These are phyloP conservation scores for Eurotiales sp. DNA, from an alignment of 2,329 filamentous ascomycete genomes.

Conservation along the genomic window DNA sequence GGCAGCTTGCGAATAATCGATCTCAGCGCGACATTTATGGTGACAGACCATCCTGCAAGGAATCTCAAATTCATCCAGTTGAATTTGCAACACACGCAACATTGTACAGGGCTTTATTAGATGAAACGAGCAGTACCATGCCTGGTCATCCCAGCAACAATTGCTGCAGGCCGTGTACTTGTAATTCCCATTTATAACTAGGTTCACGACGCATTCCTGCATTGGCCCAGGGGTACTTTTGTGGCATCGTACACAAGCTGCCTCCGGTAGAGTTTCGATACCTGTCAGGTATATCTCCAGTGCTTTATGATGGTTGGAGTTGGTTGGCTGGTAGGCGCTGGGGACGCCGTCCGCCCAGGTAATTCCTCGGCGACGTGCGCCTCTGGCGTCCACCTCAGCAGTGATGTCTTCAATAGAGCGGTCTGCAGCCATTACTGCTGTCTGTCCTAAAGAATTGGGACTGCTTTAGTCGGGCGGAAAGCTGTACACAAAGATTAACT, in stretches of 20 bases:
- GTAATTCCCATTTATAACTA: not conserved
- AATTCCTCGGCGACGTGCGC: not conserved
- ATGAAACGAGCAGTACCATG: not conserved
- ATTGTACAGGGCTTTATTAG: not conserved
- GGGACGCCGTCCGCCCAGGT: not conserved
- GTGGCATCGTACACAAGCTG: not conserved
- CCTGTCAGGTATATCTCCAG: not conserved
- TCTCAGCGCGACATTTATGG: not conserved
- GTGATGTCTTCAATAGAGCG: not conserved
- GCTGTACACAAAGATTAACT: too few relatives aligned
- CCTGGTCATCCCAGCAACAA: not conserved
- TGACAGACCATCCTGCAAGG: not conserved
- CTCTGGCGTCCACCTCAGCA: not conserved
- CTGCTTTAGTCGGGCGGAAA: too few relatives aligned
- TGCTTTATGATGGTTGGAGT: not conserved
- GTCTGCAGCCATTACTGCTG: not conserved
- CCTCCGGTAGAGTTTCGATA: not conserved
- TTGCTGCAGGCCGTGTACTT: not conserved
- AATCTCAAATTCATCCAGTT: not conserved
- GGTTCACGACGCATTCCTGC: not conserved
- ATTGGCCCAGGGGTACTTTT: not conserved
- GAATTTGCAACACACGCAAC: not conserved
- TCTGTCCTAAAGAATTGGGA: too few relatives aligned
- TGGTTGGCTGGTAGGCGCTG: not conserved
- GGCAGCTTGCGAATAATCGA: too few relatives aligned